Base-by-base conservation (phyloP, 345 rosid genomes). In the Corchorus capsularis region DNA sequence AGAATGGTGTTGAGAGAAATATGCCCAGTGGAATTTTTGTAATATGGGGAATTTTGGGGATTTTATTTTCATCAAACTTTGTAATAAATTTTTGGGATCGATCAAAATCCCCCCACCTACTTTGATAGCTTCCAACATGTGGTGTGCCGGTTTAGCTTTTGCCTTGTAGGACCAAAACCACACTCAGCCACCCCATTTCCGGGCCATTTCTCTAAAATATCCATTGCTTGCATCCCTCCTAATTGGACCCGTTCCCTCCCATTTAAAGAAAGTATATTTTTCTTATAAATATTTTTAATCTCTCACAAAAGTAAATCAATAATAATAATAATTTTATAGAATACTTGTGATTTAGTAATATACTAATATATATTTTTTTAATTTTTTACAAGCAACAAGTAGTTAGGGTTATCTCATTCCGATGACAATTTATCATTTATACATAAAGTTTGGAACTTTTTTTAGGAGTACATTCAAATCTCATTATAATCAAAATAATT, bases 81-180 rank as follows among this genome's bases (percentile, higher is more conserved):
- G 27, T 13, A n/a, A 45, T 50, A 52, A 77, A 69, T 9, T 35
- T 27, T 74, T 54, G 19, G 45, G 76, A 83, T 74, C 65, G 27
- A 27, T 27, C 27, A 27, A 27, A 81, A 74, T 4, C 35, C 41
- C 43, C 50, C 57, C 71, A 81, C 77, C 79, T 12, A 75, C 67
- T 50, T 72, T 64, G 78, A 86, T 78, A 79, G 83, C 59, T 68
- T 35, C 56, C 52, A 69, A 71, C 90, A 85, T 79, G 88, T 83
- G 88, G 80, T 39, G 53, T 85, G 86, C 74, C 81, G 79, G 86
- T 71, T 75, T 55, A 77, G 85, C 82, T 71, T 81, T 82, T 64
- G 83, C 54, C 60, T 22, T 70, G 88, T 79, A 79, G 90, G 90
- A 15, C 90, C 88, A 60, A 43, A 64, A 56, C 65, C 53, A 63